Evolutionary conservation across 169 alveolate genomes (phyloP), one percentile per base, ranked within the genome.

Genomic region (Perkinsus chesapeaki): DNA sequence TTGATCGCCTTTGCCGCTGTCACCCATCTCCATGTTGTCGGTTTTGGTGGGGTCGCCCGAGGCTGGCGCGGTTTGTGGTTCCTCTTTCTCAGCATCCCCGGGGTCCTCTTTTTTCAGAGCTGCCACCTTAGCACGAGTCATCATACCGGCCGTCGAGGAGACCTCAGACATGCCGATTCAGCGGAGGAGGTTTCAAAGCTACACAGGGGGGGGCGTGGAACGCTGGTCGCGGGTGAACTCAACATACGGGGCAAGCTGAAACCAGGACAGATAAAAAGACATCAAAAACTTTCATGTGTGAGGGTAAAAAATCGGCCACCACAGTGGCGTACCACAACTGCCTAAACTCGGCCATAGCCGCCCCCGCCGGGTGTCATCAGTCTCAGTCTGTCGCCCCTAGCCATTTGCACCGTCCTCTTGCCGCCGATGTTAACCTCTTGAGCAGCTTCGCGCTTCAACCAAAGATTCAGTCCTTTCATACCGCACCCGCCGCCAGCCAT

Each of bases 301-400:
- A 47, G 72, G 72, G 19, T 20, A 60, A 60, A 16, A 20, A 60
- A 60, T 23, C 12, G 7, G 31, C 82, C 31, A 60, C 82, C 27
- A 34, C 82, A 16, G 82, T 34, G 27, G 36, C 31, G 82, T 34
- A 12, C 31, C 12, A 60, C 3, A 60, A 27, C 23, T 43, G 60
- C 82, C 23, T 16, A 16, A 16, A 7, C 82, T 60, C 27, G 82
- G 60, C 98, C 98, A 93, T 94, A 97, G 48, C 97, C 98, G 43
- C 98, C 98, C 12, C 98, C 98, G 1, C 98, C 98, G 37, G 98
- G 98, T 37, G 98, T 96, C 73, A 48, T 39, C 38, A 97, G 96
- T 73, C 93, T 92, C 12, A 97, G 91, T 34, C 94, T 95, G 73
- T 96, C 96, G 1, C 95, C 95, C 72, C 93, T 37, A 12, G 91